A percentile compares a stretch with the other conserved stretches of the same genome.
Evolutionary conservation across 2,329 filamentous ascomycete genomes (phyloP).

Genomic region (Fusarium tanahbumbuense): DNA sequence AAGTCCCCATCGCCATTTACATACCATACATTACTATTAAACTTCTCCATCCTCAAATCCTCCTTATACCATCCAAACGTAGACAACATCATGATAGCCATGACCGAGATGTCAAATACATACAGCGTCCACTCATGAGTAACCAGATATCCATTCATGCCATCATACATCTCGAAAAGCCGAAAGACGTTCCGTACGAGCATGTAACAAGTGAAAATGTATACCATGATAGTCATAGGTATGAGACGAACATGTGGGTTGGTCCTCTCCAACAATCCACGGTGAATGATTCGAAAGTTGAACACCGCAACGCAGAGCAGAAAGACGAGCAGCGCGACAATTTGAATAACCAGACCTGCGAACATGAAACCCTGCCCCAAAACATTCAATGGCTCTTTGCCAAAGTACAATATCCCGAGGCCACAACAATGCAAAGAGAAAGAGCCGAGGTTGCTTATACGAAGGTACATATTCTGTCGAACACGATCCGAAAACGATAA

Average conservation of each 20-base stretch:
- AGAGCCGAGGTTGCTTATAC: no score
- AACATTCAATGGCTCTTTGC: no score
- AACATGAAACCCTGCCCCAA: no score
- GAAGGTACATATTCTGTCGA: background rate
- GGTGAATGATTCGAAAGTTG: background rate
- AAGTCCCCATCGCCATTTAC: background rate
- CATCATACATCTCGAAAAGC: background rate
- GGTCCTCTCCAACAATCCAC: background rate
- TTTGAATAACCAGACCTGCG: background rate
- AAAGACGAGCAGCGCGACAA: background rate
- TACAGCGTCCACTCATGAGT: background rate
- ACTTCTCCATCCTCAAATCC: background rate
- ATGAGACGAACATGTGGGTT: background rate
- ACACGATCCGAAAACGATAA: background rate
- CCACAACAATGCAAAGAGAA: no score
- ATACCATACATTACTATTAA: background rate
- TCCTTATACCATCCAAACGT: background rate
- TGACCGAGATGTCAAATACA: background rate
- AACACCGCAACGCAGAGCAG: background rate
- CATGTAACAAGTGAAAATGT: background rate
- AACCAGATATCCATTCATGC: background rate
- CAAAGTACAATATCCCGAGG: no score
- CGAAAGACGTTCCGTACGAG: background rate
- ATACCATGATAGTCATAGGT: background rate
- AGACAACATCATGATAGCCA: background rate